These are phyloP conservation scores for Lophium mytilinum DNA, from an alignment of 495 filamentous ascomycete species.

Conservation along the genomic window DNA sequence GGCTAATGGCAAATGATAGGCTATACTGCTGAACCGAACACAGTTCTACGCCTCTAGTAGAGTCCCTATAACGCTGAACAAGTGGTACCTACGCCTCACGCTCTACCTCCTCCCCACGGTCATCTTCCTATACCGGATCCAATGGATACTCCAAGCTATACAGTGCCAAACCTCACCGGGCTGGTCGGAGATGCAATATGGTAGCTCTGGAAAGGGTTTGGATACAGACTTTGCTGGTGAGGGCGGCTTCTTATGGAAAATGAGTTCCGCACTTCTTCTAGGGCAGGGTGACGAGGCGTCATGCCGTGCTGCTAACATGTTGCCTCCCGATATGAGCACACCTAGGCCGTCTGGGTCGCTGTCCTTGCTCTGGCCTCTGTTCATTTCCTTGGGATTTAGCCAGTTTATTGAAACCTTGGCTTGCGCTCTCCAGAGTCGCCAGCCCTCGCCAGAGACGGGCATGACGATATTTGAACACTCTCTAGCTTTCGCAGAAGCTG, in stretches of 20 bases:
- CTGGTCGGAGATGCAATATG: slow-evolving; percentile 66
- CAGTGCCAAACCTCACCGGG: slow-evolving; percentile 84
- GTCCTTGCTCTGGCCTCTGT: slow-evolving; percentile 79
- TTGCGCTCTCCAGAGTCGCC: slow-evolving; percentile 81
- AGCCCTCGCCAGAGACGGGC: slow-evolving; percentile 72
- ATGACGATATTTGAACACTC: slow-evolving; percentile 98
- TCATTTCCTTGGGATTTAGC: slow-evolving; percentile 69
- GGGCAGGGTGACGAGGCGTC: slow-evolving; percentile 63
- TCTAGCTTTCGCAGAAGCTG: slow-evolving; percentile 90
- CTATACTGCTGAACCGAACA: slow-evolving; percentile 82
- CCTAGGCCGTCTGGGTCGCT: slow-evolving; percentile 59
- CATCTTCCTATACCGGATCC: slow-evolving; percentile 60
- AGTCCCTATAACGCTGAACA: slow-evolving; percentile 57
- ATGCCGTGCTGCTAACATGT: slow-evolving; percentile 66
- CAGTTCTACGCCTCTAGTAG: slow-evolving; percentile 87
- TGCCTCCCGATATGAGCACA: slow-evolving; percentile 31
- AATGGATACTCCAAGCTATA: slow-evolving; percentile 68
- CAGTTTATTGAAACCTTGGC: slow-evolving; percentile 83
- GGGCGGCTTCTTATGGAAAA: slow-evolving; percentile 58
- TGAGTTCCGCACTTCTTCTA: slow-evolving; percentile 58
- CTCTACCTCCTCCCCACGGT: slow-evolving; percentile 71
- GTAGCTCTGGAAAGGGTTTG: slow-evolving; percentile 54
- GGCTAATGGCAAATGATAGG: slow-evolving; percentile 37
- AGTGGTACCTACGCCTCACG: slow-evolving; percentile 59
- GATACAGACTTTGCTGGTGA: slow-evolving; percentile 65